Evolutionary conservation across 345 rosid species (phyloP), one percentile per base, ranked within the genome.

Genomic region (Raphanus sativus): DNA sequence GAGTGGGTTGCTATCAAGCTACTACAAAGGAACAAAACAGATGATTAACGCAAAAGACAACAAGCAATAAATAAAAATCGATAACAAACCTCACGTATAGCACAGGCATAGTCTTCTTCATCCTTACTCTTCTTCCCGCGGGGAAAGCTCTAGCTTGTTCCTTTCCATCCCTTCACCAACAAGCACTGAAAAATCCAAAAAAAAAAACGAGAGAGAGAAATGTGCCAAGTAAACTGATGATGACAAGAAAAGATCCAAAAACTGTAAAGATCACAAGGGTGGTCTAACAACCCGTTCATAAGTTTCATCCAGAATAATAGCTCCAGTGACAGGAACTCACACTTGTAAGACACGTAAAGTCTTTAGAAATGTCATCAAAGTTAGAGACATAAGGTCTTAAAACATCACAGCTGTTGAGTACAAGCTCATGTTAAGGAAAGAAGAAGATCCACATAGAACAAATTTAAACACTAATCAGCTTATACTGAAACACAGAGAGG

Each of bases 141-240:
- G 21, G 99, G 98, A 74, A 95, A 95, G 87, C 98, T 92, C 98
- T 97, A 95, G 86, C 99, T 95, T 3, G 96, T 83, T 63, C 98
- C 99, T 89, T 91, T 95, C 99, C 99, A 93, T 79, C 97, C 99
- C 83, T 95, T 95, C 71, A 95, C 99, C 72, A 95, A 86, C 82
- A 95, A 60, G 83, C 97, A 91, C 98, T 90, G 80, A 72, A 66
- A 81, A 61, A 50, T 26, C 48, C 77, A 84, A 29, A 34, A 34
- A 38, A 10, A 12, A 12, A 42, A 12, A 15, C 4, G 4, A 42
- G 32, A 25, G 13, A 10, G 30, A 25, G 71, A 50, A 5, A 7
- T 50, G 62, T 15, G 15, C 54, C 67, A 81, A 63, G 26, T 67
- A 73, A 77, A 62, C 30, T 52, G 8, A 58, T 52, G 24, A 4